Evolutionary conservation across 2,329 filamentous ascomycete species (phyloP), one percentile per base, ranked within the genome.

Genomic region (Chrysosporium keratinophilum): DNA sequence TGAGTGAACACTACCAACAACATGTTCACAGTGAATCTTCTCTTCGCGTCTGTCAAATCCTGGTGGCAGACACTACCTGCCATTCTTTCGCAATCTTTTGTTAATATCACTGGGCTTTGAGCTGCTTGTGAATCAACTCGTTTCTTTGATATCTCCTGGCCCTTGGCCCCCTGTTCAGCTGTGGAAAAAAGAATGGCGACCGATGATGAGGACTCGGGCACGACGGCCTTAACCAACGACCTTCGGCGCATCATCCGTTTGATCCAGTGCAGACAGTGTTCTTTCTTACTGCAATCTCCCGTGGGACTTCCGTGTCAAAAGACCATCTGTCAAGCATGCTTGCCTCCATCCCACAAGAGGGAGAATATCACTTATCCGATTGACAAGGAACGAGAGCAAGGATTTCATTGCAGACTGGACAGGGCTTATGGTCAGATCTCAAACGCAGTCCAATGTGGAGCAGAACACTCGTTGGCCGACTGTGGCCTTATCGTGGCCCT

Each of bases 241-340:
- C 80, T 50, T 15, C 77, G 85, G 59, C 73, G 79, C 54, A 74
- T 89, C 52, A 76, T 94, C 57, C 83, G 83, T 42, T 73, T 93
- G 40, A 77, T 93, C 51, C 88, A 94, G 70, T 96, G 90, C 66
- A 78, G 78, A 10, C 72, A 78, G 58, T 95, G 90, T 67, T 87
- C 83, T 2, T 74, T 73, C 42, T 83, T 85, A 1, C 73, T 93
- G 31, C 75, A 71, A 44, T 75, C 80, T 7, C 87, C 89, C 4
- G 76, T 88, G 54, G 86, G 86, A 0, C 73, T 95, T 3, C 88
- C 89, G 4, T 96, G 90, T 66, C 88, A 89, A 28, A 81, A 84
- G 63, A 84, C 83, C 10, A 69, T 95, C 10, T 96, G 90, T 71
- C 82, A 78, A 62, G 67, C 69, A 48, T 96, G 90, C 68, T 70